Evolutionary conservation across 225 moss, liverwort and hornwort species (phyloP), one percentile per base, ranked within the genome.

Genomic region (Neckera pumila): DNA sequence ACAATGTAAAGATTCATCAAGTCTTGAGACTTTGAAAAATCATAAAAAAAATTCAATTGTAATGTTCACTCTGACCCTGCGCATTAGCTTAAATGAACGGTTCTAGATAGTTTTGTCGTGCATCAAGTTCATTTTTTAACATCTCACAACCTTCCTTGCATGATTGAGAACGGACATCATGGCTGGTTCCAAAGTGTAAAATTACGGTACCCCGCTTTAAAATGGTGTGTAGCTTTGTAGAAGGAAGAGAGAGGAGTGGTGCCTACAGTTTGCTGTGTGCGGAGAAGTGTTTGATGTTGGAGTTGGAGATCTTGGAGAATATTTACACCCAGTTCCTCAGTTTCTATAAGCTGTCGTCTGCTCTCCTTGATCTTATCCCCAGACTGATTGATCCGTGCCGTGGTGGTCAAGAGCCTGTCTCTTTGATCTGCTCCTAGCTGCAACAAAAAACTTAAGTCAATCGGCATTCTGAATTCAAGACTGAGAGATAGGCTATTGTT

Each of bases 341-440:
- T 95, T 91, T 98, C 96, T 38, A 92, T 11, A 40, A 98, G 85
- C 65, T 94, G 94, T 20, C 96, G 90, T 72, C 89, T 95, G 87
- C 98, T 97, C 79, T 98, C 97, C 82, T 95, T 97, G 43, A 98
- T 94, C 86, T 96, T 89, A 31, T 96, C 96, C 40, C 96, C 95
- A 23, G 98, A 87, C 77, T 97, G 94, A 56, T 90, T 93, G 47
- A 97, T 83, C 70, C 95, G 93, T 47, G 95, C 96, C 23, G 95
- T 98, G 42, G 97, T 86, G 90, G 90, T 90, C 76, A 96, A 82
- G 23, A 95, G 86, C 86, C 96, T 90, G 82, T 69, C 92, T 83
- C 94, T 90, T 88, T 96, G 96, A 87, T 97, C 94, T 83, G 88
- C 85, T 88, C 92, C 88, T 8, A 92, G 81, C 96, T 96, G 92